Evolutionary conservation across 768 basidiomycete species (phyloP).

Genomic region (Coprinellus micaceus): DNA sequence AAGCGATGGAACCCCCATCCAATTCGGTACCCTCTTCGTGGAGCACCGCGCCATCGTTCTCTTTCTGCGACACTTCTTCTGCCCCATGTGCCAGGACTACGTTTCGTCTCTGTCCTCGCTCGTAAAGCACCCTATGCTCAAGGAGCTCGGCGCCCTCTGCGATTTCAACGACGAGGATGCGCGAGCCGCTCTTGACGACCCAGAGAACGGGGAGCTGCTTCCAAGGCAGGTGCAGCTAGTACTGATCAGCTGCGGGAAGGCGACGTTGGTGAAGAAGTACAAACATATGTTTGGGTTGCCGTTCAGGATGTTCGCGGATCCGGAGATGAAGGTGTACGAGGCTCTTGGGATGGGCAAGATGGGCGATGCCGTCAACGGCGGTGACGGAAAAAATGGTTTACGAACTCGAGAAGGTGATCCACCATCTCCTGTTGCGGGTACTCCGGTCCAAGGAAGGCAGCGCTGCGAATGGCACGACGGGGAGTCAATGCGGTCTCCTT

Average conservation of each 20-base stretch:
- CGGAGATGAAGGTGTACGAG: conserved; percentile 60
- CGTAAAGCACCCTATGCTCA: conserved; percentile 29
- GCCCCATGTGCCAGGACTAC: conserved; percentile 85
- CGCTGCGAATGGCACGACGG: too few species aligned
- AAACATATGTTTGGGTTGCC: conserved; percentile 70
- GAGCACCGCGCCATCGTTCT: conserved; percentile 60
- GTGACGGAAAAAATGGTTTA: conserved; percentile 6
- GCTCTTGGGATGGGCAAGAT: conserved; percentile 56
- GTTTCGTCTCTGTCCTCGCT: conserved; percentile 57
- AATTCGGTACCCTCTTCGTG: conserved; percentile 66
- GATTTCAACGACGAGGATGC: conserved; percentile 18
- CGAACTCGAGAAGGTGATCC: too few species aligned
- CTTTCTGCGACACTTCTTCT: conserved; percentile 91
- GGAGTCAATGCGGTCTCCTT: too few species aligned
- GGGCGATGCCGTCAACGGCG: conserved; percentile 3
- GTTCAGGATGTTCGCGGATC: conserved; percentile 79
- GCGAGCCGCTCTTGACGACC: conserved; percentile 6
- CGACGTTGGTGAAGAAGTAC: conserved; percentile 74
- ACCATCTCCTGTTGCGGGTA: too few species aligned
- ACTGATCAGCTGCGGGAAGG: conserved; percentile 76
- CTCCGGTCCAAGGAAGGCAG: too few species aligned
- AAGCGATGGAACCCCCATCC: conserved; percentile 60
- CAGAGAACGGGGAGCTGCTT: conserved; percentile 8
- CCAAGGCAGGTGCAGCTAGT: conserved; percentile 51
- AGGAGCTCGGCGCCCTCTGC: conserved; percentile 29